phyloP scores from a whole-genome alignment of 495 filamentous ascomycete genomes.

The Xeromyces bisporus region DNA sequence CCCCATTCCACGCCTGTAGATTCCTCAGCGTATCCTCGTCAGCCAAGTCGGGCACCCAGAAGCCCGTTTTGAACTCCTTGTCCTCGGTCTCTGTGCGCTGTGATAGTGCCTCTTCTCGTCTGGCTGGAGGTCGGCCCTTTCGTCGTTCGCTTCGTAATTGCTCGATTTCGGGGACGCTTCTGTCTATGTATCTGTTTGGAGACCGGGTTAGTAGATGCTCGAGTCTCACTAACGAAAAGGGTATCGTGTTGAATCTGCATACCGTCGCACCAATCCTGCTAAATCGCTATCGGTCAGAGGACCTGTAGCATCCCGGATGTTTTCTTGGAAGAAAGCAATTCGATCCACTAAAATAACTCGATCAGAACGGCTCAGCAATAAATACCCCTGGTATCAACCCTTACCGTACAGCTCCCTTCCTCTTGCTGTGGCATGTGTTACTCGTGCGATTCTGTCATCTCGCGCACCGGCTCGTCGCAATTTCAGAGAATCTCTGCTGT shows the following conservation, averaged over 20 bases:
- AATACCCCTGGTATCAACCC: constrained; percentile 7
- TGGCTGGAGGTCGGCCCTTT: constrained; percentile 62
- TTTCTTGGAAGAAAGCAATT: constrained; percentile 52
- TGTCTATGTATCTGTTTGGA: constrained; percentile 49
- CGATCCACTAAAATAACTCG: constrained; percentile 40
- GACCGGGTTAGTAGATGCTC: neutral
- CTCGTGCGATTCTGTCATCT: constrained; percentile 57
- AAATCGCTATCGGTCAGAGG: constrained; percentile 42
- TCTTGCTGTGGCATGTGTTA: constrained; percentile 43
- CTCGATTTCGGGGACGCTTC: constrained; percentile 59
- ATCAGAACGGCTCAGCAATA: neutral
- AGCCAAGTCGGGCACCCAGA: constrained; percentile 52
- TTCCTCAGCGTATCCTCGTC: constrained; percentile 34
- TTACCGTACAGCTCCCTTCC: constrained; percentile 50
- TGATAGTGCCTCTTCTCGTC: constrained; percentile 57
- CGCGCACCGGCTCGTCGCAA: constrained; percentile 56
- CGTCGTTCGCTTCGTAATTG: constrained; percentile 58
- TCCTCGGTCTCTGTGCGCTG: constrained; percentile 52
- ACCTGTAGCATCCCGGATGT: constrained; percentile 33
- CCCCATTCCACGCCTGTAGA: constrained; percentile 42
- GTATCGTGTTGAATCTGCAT: constrained; percentile 6
- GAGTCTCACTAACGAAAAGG: too few relatives aligned
- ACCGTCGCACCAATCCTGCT: constrained; percentile 46
- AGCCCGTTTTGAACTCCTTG: constrained; percentile 70
- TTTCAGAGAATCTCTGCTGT: constrained; percentile 61